Percentiles rank a stretch among this genome's conserved stretches.
Evolutionary conservation across 2,329 filamentous ascomycete species (phyloP).

Genomic region (Paramyrothecium roridum): DNA sequence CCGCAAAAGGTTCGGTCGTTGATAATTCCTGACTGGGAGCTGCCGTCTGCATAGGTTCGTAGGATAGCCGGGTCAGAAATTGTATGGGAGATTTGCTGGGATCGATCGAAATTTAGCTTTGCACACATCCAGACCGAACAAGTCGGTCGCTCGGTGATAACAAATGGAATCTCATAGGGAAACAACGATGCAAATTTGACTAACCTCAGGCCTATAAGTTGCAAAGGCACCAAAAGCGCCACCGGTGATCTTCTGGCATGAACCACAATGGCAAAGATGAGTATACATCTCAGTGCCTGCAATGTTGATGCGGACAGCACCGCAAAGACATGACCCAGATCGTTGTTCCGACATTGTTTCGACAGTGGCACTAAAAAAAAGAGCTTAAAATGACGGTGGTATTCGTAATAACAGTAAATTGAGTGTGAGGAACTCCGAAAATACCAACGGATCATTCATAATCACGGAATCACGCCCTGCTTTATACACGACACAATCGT

Average conservation of each 20-base stretch:
- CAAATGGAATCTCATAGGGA: neutral
- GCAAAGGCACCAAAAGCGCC: neutral
- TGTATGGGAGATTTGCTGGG: neutral
- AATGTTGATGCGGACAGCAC: neutral
- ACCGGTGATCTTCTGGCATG: neutral
- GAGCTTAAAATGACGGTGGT: neutral
- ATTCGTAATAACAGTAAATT: neutral
- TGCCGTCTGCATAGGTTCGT: neutral
- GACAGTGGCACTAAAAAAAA: neutral
- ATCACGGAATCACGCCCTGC: neutral
- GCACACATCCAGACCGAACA: neutral
- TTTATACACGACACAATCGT: neutral
- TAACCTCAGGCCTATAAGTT: neutral
- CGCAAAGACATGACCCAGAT: neutral
- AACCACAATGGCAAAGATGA: neutral
- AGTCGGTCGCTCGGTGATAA: neutral
- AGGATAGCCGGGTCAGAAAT: neutral
- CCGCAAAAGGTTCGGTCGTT: neutral
- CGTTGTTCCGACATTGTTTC: neutral
- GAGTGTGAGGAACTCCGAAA: neutral
- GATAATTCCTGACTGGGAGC: neutral
- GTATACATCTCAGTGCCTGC: neutral
- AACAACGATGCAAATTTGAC: neutral
- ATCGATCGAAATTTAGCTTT: neutral
- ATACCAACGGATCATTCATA: neutral